phyloP scores from a whole-genome alignment of 352 stramenopile species.

The Phytophthora pini region DNA sequence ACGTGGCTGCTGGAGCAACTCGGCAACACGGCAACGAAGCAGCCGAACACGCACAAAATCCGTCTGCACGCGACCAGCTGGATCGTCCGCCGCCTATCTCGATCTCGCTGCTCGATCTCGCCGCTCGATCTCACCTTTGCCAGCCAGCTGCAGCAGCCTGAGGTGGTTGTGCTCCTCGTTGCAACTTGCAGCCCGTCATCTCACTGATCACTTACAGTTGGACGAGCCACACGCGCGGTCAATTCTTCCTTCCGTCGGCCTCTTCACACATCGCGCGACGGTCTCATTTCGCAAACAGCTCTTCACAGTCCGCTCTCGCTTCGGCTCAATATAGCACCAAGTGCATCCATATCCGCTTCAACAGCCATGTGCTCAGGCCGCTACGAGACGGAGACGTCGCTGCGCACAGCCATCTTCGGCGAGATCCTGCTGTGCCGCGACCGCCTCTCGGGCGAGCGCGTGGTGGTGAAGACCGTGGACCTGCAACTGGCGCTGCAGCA shows the following conservation, averaged over 20 bases:
- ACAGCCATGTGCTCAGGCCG: slow-evolving; percentile 33
- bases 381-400: slow-evolving; percentile 53
- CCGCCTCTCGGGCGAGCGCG: slow-evolving; percentile 54
- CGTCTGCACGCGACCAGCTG: slow-evolving; percentile 17
- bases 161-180: slow-evolving; percentile 9
- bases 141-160: slow-evolving; percentile 20
- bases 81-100: slow-evolving; percentile 13
- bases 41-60: slow-evolving; percentile 13
- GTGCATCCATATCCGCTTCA: neutral
- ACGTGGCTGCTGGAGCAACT: neutral
- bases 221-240: slow-evolving; percentile 17
- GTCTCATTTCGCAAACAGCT: slow-evolving; percentile 10
- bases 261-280: slow-evolving; percentile 11
- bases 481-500: slow-evolving; percentile 61
- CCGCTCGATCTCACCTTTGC: neutral
- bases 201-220: slow-evolving; percentile 17
- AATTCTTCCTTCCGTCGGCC: slow-evolving; percentile 1
- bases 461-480: slow-evolving; percentile 80
- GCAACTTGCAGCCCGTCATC: slow-evolving; percentile 3
- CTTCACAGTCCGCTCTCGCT: slow-evolving; percentile 1
- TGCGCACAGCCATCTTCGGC: slow-evolving; percentile 72
- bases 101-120: neutral
- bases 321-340: neutral
- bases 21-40: slow-evolving; percentile 16
- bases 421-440: slow-evolving; percentile 75